Conservation (phyloP, 768 basidiomycete genomes). For the Mycena belliarum region DNA sequence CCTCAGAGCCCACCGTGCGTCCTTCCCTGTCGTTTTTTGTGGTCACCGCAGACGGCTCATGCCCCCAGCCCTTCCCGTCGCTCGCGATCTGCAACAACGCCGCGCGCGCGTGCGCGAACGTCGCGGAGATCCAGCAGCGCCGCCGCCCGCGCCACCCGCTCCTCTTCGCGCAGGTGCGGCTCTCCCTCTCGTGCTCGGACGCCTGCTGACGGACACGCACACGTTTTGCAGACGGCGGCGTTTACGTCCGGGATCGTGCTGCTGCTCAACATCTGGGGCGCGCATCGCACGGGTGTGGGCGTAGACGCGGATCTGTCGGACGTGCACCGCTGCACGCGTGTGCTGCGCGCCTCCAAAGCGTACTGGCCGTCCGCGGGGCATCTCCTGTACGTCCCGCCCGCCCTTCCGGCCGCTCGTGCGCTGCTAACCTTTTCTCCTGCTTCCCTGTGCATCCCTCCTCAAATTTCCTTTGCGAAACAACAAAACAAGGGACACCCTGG, state of each 20-base stretch:
- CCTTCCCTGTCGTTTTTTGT: neutral
- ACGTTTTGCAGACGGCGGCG: slow-evolving; percentile 11
- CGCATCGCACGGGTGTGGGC: neutral
- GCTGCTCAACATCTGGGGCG: slow-evolving; percentile 15
- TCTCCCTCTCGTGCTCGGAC: no score
- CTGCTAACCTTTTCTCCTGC: neutral
- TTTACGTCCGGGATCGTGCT: slow-evolving; percentile 17
- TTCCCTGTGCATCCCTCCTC: no score
- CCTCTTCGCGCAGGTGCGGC: slow-evolving; percentile 7
- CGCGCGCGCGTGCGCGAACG: slow-evolving; percentile 57
- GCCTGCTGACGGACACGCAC: no score
- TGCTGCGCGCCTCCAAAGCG: neutral
- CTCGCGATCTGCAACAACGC: slow-evolving; percentile 69
- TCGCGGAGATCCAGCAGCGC: slow-evolving; percentile 47
- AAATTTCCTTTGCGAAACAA: neutral
- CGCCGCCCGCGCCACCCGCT: slow-evolving; percentile 21
- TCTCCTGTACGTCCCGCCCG: neutral
- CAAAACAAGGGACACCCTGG: slow-evolving; percentile 12
- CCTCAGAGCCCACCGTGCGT: slow-evolving; percentile 24
- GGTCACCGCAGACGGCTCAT: no score
- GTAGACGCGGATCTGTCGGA: neutral
- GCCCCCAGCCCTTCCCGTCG: slow-evolving; percentile 46
- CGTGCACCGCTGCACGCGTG: slow-evolving; percentile 2
- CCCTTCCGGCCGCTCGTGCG: neutral
- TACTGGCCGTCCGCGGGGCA: neutral